phyloP scores from a whole-genome alignment of 2,329 filamentous ascomycete genomes.

The Niveomyces coronatus region DNA sequence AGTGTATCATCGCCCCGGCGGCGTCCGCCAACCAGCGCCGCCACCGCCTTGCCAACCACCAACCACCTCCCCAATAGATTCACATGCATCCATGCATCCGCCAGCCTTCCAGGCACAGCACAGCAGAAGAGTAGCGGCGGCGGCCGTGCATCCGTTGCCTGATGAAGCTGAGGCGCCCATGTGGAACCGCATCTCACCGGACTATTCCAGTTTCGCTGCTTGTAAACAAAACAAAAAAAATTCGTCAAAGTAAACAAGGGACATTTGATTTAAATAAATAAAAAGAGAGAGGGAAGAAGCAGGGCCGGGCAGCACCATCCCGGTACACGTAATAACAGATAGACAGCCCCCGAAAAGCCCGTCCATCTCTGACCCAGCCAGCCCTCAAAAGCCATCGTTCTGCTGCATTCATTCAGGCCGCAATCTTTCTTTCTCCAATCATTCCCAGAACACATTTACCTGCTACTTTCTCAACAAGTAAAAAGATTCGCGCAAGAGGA shows the following conservation, averaged over 20 bases:
- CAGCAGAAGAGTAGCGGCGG: too few relatives aligned
- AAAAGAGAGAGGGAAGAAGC: too few relatives aligned
- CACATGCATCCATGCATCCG: too few relatives aligned
- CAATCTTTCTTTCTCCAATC: conserved; percentile 26
- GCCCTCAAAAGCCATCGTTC: conserved; percentile 30
- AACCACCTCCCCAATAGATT: too few relatives aligned
- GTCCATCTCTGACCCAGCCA: conserved; percentile 19
- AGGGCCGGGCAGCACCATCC: conserved; percentile 8
- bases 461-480: conserved; percentile 17
- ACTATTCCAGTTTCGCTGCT: conserved; percentile 9
- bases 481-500: too few relatives aligned
- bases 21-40: too few relatives aligned
- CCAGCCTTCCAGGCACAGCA: too few relatives aligned
- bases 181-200: conserved; percentile 6
- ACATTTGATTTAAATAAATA: too few relatives aligned
- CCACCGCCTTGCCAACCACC: too few relatives aligned
- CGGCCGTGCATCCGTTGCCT: conserved; percentile 7
- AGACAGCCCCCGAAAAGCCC: conserved; percentile 8
- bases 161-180: conserved; percentile 6
- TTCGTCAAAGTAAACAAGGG: conserved; percentile 7
- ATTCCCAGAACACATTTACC: conserved; percentile 24
- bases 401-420: conserved; percentile 20
- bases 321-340: conserved; percentile 9
- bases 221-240: conserved; percentile 10
- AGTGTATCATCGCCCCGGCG: too few relatives aligned